These are phyloP conservation scores for Ustilago xerochloae DNA, from an alignment of 1,284 basidiomycete genomes.

Conservation along the genomic window DNA sequence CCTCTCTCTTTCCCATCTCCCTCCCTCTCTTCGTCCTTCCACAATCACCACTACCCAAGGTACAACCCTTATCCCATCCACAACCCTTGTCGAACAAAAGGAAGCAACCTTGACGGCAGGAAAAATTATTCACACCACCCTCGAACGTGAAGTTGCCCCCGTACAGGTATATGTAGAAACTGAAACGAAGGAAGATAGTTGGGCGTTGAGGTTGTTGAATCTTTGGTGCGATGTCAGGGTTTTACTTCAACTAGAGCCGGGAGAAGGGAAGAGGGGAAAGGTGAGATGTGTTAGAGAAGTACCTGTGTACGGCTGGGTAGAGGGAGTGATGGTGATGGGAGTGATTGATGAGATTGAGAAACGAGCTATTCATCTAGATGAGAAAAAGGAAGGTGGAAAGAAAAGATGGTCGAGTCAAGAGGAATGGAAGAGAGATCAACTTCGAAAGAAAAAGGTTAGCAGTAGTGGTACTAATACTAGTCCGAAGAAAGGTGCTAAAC, in stretches of 20 bases:
- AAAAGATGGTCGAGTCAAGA: constrained; percentile 53
- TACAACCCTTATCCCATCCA: constrained; percentile 31
- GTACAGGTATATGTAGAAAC: constrained; percentile 71
- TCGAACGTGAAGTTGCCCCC: constrained; percentile 80
- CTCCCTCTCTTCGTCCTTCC: constrained; percentile 44
- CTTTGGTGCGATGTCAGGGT: constrained; percentile 42
- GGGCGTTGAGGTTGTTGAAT: constrained; percentile 75
- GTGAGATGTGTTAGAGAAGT: constrained; percentile 51
- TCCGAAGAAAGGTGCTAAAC: not conserved
- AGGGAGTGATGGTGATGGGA: constrained; percentile 57
- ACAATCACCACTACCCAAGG: constrained; percentile 57
- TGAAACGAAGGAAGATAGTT: constrained; percentile 75
- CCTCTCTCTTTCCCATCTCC: constrained; percentile 52
- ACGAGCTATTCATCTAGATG: not conserved
- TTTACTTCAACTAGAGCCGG: constrained; percentile 10
- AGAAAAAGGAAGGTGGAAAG: not conserved
- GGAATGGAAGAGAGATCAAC: constrained; percentile 49
- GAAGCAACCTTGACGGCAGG: constrained; percentile 40
- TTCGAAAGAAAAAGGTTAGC: constrained; percentile 15
- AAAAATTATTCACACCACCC: constrained; percentile 77
- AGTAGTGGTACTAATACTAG: too few species aligned
- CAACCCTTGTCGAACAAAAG: constrained; percentile 23
- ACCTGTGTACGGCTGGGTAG: constrained; percentile 58
- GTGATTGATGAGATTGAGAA: constrained; percentile 61
- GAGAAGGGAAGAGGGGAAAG: constrained; percentile 3